Conservation (phyloP, 1,284 basidiomycete genomes). For the Ceratobasidium sp. region DNA sequence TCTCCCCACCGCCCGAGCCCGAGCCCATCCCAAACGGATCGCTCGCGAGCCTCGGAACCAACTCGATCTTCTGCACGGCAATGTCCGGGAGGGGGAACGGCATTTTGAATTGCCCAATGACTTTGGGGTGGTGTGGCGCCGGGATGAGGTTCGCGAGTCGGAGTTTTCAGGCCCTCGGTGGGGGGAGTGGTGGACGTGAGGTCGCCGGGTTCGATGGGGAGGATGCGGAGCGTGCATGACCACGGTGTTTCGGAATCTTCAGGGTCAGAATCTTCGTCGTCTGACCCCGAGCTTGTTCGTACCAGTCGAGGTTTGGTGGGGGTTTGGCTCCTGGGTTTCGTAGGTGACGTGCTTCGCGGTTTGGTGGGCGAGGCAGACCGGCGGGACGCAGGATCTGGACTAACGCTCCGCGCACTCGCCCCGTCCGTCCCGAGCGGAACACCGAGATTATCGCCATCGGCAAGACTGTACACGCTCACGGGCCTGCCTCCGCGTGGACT, state of each 20-base stretch:
- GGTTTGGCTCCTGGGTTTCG: not conserved
- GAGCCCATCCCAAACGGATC: constrained; percentile 31
- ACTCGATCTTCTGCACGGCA: constrained; percentile 53
- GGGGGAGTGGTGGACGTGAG: not conserved
- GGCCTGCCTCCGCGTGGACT: constrained; percentile 6
- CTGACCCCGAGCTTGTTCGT: constrained; percentile 44
- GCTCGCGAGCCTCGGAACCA: constrained; percentile 7
- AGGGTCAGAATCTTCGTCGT: constrained; percentile 73
- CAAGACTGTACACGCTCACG: constrained; percentile 10
- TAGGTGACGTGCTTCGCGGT: not conserved
- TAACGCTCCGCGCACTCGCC: constrained; percentile 3
- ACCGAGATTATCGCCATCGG: constrained; percentile 6
- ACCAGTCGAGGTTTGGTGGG: constrained; percentile 6
- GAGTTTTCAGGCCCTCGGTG: constrained; percentile 58
- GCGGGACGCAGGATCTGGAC: not conserved
- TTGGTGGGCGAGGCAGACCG: not conserved
- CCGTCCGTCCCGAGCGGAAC: constrained; percentile 5
- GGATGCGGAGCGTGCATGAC: constrained; percentile 74
- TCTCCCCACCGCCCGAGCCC: constrained; percentile 46
- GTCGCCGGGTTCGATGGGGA: constrained; percentile 44
- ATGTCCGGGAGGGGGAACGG: constrained; percentile 85
- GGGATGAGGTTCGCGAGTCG: constrained; percentile 77
- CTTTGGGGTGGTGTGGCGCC: constrained; percentile 95
- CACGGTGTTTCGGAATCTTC: constrained; percentile 97
- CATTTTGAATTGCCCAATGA: constrained; percentile 88